Conservation (phyloP, 2,329 filamentous ascomycete species). For the Phyllosticta citrichinensis region DNA sequence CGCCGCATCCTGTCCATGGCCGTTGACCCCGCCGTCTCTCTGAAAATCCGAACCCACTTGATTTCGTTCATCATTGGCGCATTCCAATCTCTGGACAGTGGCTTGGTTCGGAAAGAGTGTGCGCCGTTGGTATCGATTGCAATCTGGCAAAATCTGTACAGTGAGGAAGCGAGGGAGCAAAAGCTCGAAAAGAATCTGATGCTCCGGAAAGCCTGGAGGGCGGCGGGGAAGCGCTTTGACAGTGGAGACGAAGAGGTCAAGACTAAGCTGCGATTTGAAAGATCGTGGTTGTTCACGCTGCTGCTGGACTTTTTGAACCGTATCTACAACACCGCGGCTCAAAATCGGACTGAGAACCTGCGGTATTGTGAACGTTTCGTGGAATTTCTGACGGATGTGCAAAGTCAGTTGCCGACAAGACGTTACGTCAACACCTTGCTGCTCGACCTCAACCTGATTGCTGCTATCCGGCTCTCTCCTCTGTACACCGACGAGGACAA, state of each 20-base stretch:
- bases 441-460: conserved; percentile 72
- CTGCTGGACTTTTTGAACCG: conserved; percentile 71
- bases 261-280: conserved; percentile 75
- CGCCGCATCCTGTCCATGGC: conserved; percentile 81
- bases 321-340: conserved; percentile 45
- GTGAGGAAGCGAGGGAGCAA: conserved; percentile 61
- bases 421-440: conserved; percentile 86
- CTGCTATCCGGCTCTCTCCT: conserved; percentile 68
- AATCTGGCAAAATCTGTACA: conserved; percentile 88
- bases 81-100: conserved; percentile 87
- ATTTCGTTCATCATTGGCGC: conserved; percentile 81
- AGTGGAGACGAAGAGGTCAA: conserved; percentile 71
- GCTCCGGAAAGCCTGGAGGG: conserved; percentile 82
- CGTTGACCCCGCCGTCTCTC: conserved; percentile 42
- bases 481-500: conserved; percentile 67
- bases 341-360: conserved; percentile 43
- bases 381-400: conserved; percentile 80
- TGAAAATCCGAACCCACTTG: conserved; percentile 59
- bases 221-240: conserved; percentile 76
- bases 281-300: conserved; percentile 85
- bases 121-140: conserved; percentile 89
- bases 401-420: conserved; percentile 87
- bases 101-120: conserved; percentile 87
- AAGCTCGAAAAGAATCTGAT: conserved; percentile 64
- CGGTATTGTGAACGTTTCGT: conserved; percentile 87